Evolutionary conservation across 2,329 filamentous ascomycete species (phyloP).

Genomic region (Paecilomyces sp.): DNA sequence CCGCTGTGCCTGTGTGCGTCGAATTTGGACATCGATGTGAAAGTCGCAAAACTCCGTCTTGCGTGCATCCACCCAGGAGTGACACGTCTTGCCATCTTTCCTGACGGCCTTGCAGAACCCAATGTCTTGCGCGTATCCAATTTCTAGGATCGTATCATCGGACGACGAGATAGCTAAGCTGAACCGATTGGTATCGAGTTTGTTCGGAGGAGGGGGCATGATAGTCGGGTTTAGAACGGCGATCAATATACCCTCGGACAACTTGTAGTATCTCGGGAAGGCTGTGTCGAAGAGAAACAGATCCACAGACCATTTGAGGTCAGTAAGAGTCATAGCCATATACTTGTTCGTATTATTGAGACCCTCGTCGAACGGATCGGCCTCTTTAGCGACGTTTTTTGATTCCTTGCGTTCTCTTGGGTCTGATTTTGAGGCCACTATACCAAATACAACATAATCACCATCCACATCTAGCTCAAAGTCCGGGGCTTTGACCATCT

Average conservation of each 20-base stretch:
- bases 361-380: conserved; percentile 44
- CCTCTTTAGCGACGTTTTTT: conserved; percentile 28
- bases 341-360: conserved; percentile 66
- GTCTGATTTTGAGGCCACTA: conserved; percentile 81
- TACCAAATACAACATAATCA: conserved; percentile 82
- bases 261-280: conserved; percentile 88
- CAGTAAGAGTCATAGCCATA: conserved; percentile 83
- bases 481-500: conserved; percentile 71
- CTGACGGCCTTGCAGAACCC: conserved; percentile 81
- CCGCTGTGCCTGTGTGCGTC: conserved; percentile 59
- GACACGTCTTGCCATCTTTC: conserved; percentile 76
- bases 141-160: conserved; percentile 81
- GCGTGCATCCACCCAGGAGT: conserved; percentile 76
- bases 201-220: conserved; percentile 74
- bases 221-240: conserved; percentile 88
- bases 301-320: conserved; percentile 85
- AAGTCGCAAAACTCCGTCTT: conserved; percentile 90
- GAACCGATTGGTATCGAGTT: conserved; percentile 74
- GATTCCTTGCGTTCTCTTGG: conserved; percentile 56
- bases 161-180: conserved; percentile 78
- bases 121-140: conserved; percentile 76
- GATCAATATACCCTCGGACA: conserved; percentile 83
- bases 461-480: conserved; percentile 82
- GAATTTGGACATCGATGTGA: conserved; percentile 75
- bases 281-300: conserved; percentile 87